Base-by-base conservation (phyloP, 257 asterid genomes). In the Dorcoceras hygrometricum region DNA sequence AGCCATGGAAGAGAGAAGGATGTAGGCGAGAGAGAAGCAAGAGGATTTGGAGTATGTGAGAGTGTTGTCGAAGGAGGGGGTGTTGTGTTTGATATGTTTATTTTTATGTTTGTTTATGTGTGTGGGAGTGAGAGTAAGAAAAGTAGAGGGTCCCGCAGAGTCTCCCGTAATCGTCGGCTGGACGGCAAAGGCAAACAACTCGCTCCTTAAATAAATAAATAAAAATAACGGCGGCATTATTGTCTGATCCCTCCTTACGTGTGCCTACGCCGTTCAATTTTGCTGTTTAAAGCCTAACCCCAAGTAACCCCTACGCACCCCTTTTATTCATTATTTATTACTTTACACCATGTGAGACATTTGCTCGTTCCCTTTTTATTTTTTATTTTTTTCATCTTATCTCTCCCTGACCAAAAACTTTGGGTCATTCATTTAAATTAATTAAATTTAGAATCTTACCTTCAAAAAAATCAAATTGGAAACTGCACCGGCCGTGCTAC, bases 1-100 rank as follows among this genome's bases (percentile, higher is more conserved):
- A 25, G 95, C 86, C 95, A 89, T 88, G 26, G 80, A 16, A 20
- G 26, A 50, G 57, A 6, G 34, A 22, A 54, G 57, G 8, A 27
- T n/a, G 55, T 16, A 4, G 23, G 39, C 14, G 68, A 60, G 72
- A 68, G 75, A 57, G 66, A 59, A 50, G 36, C 22, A n/a, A 12
- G 26, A 36, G 32, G n/a, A 7, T 2, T 34, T 8, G 50, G n/a
- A 0, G 1, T n/a, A n/a, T n/a, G 2, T 39, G 50, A 3, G 9
- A 34, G 50, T 11, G 10, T 9, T 34, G 8, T 34, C 3, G 9
- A 34, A 34, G 57, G 6, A 4, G 4, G 36, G 5, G 39, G 0
- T 8, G 12, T 8, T 12, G 12, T 28, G 32, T 24, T n/a, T n/a
- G n/a, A n/a, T n/a, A n/a, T n/a, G n/a, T n/a, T n/a, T n/a, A n/a